phyloP scores from a whole-genome alignment of 495 filamentous ascomycete species.

The Podospora sp. region DNA sequence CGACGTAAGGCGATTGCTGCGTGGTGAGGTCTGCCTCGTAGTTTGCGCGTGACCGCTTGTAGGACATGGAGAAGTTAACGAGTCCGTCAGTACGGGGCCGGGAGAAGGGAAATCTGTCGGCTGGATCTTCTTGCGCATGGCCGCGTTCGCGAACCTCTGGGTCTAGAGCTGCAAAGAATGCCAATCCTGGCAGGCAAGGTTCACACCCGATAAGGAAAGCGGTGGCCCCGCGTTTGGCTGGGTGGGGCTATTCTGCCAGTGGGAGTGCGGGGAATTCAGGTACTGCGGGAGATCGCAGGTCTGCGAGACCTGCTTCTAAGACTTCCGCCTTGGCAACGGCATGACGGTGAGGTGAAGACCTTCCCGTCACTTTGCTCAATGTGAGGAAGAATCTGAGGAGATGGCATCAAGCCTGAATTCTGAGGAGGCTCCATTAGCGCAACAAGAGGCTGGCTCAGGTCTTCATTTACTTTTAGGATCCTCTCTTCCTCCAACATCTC shows the following conservation, averaged over 20 bases:
- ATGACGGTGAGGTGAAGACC: no score
- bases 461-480: no score
- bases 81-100: not conserved
- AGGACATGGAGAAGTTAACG: constrained; percentile 59
- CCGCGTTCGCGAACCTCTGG: not conserved
- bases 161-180: not conserved
- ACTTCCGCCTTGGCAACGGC: not conserved
- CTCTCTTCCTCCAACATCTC: no score
- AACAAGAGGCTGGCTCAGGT: no score
- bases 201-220: constrained; percentile 1
- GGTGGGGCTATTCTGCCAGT: constrained; percentile 5
- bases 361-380: no score
- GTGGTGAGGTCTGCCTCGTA: constrained; percentile 77
- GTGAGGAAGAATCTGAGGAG: no score
- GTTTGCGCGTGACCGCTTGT: constrained; percentile 75
- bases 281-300: no score
- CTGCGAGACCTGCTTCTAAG: no score
- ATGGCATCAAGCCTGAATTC: no score
- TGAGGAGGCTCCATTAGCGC: no score
- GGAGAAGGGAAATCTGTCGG: not conserved
- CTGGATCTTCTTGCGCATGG: not conserved
- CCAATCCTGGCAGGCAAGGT: constrained; percentile 8
- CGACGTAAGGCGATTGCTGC: constrained; percentile 75
- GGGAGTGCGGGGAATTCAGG: not conserved
- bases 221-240: not conserved